Evolutionary conservation across 2,329 filamentous ascomycete genomes (phyloP), one percentile per base, ranked within the genome.

Genomic region (Sporothrix brasiliensis): DNA sequence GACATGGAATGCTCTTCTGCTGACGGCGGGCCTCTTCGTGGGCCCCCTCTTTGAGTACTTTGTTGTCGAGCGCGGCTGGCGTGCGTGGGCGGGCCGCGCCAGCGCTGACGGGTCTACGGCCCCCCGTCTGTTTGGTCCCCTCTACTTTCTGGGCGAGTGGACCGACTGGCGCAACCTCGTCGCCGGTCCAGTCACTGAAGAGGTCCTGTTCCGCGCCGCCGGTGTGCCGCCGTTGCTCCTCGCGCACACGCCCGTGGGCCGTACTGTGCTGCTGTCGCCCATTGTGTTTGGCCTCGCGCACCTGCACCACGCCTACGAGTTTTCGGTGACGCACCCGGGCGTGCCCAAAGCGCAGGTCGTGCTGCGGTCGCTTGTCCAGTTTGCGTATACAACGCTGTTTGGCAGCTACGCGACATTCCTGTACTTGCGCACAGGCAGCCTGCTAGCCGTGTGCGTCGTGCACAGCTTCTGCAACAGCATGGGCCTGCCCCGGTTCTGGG

Each of bases 251-350:
- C 84, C 85, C 56, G 76, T 84, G 39, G 74, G 77, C 2, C 82
- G 82, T 53, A 93, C 92, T 74, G 87, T 97, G 76, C 93, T 97
- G 80, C 82, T 92, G 13, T 92, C 92, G 1, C 94, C 94, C 7
- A 82, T 97, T 13, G 90, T 97, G 79, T 98, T 98, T 78, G 94
- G 94, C 67, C 88, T 97, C 58, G 94, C 95, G 9, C 95, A 99
- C 81, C 81, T 97, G 63, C 94, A 99, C 80, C 95, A 99, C 81
- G 93, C 97, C 79, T 97, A 97, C 82, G 95, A 98, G 81, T 97
- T 97, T 80, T 87, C 91, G 70, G 84, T 97, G 70, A 92, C 91
- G 1, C 88, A 96, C 75, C 92, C 92, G 10, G 84, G 88, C 73
- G 88, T 90, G 1, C 87, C 92, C 0, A 77, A 89, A 14, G 74